Base-by-base conservation (phyloP, 2,329 filamentous ascomycete species). In the Chaetomium sp. region DNA sequence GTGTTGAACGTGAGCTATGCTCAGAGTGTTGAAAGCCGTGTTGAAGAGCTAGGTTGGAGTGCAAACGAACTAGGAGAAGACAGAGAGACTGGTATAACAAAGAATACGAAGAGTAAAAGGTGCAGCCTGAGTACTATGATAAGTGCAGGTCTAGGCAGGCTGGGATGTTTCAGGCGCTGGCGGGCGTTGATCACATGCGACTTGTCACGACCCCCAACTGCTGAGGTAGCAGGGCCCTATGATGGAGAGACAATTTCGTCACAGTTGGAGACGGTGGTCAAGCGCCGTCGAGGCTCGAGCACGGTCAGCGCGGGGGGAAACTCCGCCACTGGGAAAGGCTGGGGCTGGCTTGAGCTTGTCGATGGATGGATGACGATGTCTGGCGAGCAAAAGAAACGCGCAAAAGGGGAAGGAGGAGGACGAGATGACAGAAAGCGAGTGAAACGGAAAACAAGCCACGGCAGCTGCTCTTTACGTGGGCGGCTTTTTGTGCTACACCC, bases 171-270 rank as follows among this genome's bases (percentile, higher is more conserved):
- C 9, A 36, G 42, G 53, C 48, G 11, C 32, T 6, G 33, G 48
- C 32, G 48, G 38, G 42, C 42, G 4, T 47, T 32, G 44, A 56
- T 56, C 53, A 55, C 53, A 55, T 55, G 53, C 32, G 41, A 33
- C 36, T 27, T 35, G 33, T 47, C 32, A 33, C 43, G 37, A 49
- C 35, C 36, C 12, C 43, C 42, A 27, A 27, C 19, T 27, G 19
- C 19, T 27, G 19, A 27, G 19, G 19, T 27, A 27, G 19, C 19
- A 27, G 19, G 19, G 19, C 19, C 19, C 19, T 27, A 27, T 27
- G 19, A 27, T 7, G 19, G 40, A 38, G 12, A n/a, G 37, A 19
- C 36, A 49, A 49, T 27, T n/a, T 34, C 6, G 36, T 49, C 37
- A 34, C 6, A 41, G 10, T 8, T 6, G 32, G n/a, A n/a, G 19